A percentile compares a stretch with the other conserved stretches of the same genome.
Evolutionary conservation across 257 asterid genomes (phyloP).

Genomic region (Leonotis leonurus): DNA sequence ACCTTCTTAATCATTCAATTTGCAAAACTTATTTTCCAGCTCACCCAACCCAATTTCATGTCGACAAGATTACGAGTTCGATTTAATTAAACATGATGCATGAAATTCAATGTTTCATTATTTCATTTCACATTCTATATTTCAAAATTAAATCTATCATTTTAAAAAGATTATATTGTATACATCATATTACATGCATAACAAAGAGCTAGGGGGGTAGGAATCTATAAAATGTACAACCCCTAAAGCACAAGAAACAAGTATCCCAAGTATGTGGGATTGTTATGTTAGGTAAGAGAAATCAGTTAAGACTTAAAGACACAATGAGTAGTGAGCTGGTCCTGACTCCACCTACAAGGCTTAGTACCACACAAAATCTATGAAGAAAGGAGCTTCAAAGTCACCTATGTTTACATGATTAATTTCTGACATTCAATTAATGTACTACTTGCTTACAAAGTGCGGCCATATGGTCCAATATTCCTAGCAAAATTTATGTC

Average conservation of each 20-base stretch:
- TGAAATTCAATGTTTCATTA: no score
- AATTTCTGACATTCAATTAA: no score
- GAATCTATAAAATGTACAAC: neutral
- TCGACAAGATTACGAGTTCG: no score
- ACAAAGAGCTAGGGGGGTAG: neutral
- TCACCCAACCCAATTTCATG: no score
- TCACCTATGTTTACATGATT: neutral
- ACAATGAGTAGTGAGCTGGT: slow-evolving; percentile 5
- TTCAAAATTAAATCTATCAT: no score
- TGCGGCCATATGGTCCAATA: neutral
- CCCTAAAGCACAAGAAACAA: neutral
- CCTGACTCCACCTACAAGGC: slow-evolving; percentile 10
- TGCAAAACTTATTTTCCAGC: no score
- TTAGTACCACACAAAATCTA: slow-evolving; percentile 21
- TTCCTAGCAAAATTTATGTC: neutral
- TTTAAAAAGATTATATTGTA: no score
- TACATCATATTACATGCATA: no score
- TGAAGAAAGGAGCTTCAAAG: neutral
- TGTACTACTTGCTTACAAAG: neutral
- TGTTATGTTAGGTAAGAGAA: slow-evolving; percentile 25
- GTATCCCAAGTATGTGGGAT: slow-evolving; percentile 16
- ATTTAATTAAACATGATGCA: no score
- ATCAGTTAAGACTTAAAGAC: slow-evolving; percentile 13
- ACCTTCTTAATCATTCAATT: no score
- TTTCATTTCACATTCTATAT: no score